Base-by-base conservation (phyloP, 495 filamentous ascomycete genomes). In the Massariosphaeria phaeospora region DNA sequence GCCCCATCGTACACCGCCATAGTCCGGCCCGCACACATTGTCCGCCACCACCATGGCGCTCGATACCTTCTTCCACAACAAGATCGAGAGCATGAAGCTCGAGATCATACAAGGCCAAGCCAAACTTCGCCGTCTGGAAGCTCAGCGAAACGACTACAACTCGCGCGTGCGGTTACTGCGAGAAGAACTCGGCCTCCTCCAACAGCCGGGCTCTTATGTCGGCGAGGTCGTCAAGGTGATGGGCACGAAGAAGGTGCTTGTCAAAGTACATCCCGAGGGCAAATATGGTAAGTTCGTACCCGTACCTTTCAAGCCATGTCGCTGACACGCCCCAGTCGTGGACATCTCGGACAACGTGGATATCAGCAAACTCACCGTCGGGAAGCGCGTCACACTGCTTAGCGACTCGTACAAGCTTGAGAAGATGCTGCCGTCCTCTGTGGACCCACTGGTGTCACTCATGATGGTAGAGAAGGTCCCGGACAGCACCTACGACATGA, bases 381-480 rank as follows among this genome's bases (percentile, higher is more conserved):
- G 93, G 70, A 99, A 99, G 74, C 91, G 93, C 52, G 94, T 99
- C 36, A 95, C 93, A 39, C 80, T 99, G 13, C 81, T 98, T 17
- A 95, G 88, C 48, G 93, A 98, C 70, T 85, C 85, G 40, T 98
- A 98, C 77, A 96, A 96, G 70, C 84, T 98, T 65, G 91, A 96
- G 70, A 95, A 94, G 75, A 95, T 96, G 77, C 83, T 98, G 10
- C 93, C 93, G 18, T 96, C 91, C 52, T 93, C 91, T 48, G 91
- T 98, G 66, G 93, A 98, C 68, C 93, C 93, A 26, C 84, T 98
- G 43, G 93, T 99, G 30, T 97, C 93, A n/a, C 88, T 99, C 65
- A 99, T 99, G 93, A 97, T 99, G 94, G 93, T 99, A 38, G 93
- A 99, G 72, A 99, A 99, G 74, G 93, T 99, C 23, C 93, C 93